Conservation (phyloP, 495 filamentous ascomycete species). For the Neohortaea acidophila region DNA sequence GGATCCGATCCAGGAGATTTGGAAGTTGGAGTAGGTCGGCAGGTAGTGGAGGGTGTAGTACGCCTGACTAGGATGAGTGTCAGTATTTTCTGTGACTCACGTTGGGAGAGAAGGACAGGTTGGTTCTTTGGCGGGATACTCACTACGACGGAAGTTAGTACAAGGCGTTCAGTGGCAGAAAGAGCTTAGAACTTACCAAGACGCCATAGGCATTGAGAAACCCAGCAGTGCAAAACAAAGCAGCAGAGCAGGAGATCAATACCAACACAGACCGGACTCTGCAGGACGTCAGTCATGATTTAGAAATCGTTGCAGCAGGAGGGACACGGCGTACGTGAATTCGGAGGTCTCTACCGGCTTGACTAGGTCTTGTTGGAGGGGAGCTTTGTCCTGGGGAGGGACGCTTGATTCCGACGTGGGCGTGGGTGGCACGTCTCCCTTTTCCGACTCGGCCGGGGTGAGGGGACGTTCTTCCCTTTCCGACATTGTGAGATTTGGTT, state of each 20-base stretch:
- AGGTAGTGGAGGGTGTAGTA: constrained; percentile 44
- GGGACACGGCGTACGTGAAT: constrained; percentile 2
- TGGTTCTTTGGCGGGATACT: no score
- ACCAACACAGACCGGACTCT: constrained; percentile 9
- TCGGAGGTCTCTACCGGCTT: no score
- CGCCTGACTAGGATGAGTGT: constrained; percentile 19
- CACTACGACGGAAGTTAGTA: no score
- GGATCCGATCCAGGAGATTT: constrained; percentile 48
- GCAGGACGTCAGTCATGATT: constrained; percentile 1
- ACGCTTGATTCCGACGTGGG: no score
- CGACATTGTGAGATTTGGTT: neutral
- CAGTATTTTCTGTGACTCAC: no score
- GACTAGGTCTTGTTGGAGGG: no score
- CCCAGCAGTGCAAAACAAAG: constrained; percentile 39
- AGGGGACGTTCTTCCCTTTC: no score
- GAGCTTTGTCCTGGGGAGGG: no score
- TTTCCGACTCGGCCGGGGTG: no score
- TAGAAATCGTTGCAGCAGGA: neutral
- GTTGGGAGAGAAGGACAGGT: no score
- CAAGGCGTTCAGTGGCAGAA: no score
- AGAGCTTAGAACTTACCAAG: constrained; percentile 33
- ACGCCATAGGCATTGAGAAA: constrained; percentile 49
- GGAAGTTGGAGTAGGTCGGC: constrained; percentile 29
- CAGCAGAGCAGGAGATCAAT: constrained; percentile 1
- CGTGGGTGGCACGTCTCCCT: no score